Conservation (phyloP, 495 filamentous ascomycete species). For the Thermothielavioides terrestris region DNA sequence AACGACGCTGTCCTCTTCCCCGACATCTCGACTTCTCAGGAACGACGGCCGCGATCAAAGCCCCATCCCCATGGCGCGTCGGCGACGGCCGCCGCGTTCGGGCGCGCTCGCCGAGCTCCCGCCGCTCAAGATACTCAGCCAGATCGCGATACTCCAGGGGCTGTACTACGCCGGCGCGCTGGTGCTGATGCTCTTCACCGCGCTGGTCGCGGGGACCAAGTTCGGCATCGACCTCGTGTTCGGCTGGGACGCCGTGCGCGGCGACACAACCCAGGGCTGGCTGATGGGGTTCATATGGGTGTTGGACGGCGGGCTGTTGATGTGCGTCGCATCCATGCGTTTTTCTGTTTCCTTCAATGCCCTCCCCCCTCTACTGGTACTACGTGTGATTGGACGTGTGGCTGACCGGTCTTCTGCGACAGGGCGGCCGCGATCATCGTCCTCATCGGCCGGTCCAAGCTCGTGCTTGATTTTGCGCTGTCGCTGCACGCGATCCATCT, state of each 20-base stretch:
- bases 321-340: no score
- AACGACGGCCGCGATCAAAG: neutral
- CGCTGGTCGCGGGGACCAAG: conserved; percentile 65
- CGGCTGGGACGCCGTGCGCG: conserved; percentile 71
- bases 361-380: no score
- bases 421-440: conserved; percentile 72
- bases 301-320: conserved; percentile 59
- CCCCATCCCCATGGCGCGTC: conserved; percentile 51
- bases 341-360: no score
- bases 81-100: conserved; percentile 66
- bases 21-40: neutral
- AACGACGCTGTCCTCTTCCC: neutral
- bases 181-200: conserved; percentile 78
- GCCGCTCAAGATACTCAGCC: conserved; percentile 73
- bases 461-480: conserved; percentile 87
- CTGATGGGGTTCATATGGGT: conserved; percentile 82
- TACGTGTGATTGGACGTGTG: no score
- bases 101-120: conserved; percentile 74
- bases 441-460: conserved; percentile 76
- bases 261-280: conserved; percentile 90
- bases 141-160: conserved; percentile 78
- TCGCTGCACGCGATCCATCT: conserved; percentile 84
- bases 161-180: conserved; percentile 72
- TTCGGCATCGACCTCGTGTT: conserved; percentile 68
- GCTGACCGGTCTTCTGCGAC: conserved; percentile 5